Conservation (phyloP, 345 rosid species). For the Syzygium aqueum region DNA sequence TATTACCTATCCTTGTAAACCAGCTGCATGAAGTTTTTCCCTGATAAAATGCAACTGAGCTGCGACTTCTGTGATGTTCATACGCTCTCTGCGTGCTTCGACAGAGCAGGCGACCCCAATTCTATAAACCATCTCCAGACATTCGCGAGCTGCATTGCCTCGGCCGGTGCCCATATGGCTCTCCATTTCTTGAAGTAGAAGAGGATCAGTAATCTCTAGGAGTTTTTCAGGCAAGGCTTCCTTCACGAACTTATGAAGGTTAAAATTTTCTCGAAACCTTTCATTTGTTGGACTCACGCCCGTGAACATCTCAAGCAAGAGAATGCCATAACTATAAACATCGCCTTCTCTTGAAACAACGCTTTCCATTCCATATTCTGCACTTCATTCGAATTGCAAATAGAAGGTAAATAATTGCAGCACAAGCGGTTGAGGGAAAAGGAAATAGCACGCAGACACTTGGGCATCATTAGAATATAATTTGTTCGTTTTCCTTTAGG, state of each 20-base stretch:
- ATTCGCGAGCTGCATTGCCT: background rate
- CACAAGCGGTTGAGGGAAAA: fast-evolving
- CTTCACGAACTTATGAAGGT: background rate
- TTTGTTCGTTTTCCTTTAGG: too few species aligned
- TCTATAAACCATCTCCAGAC: background rate
- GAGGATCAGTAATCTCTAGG: background rate
- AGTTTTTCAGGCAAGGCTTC: background rate
- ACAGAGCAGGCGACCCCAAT: background rate
- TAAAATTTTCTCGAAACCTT: background rate
- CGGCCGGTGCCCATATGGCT: background rate
- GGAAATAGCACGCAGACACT: fast-evolving
- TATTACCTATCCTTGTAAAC: background rate
- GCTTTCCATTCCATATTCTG: background rate
- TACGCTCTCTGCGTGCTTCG: background rate
- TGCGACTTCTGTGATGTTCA: background rate
- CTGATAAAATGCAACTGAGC: background rate
- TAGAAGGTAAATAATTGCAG: background rate
- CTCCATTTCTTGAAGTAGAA: background rate
- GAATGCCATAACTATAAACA: background rate
- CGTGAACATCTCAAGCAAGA: background rate
- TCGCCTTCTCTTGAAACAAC: background rate
- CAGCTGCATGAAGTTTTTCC: background rate
- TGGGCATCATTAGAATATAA: fast-evolving
- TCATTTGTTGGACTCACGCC: background rate
- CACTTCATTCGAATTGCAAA: background rate